A percentile compares a stretch with the other conserved stretches of the same genome.
Evolutionary conservation across 176 grass and related monocot species (phyloP).

Genomic region (Saccharum spontaneum): DNA sequence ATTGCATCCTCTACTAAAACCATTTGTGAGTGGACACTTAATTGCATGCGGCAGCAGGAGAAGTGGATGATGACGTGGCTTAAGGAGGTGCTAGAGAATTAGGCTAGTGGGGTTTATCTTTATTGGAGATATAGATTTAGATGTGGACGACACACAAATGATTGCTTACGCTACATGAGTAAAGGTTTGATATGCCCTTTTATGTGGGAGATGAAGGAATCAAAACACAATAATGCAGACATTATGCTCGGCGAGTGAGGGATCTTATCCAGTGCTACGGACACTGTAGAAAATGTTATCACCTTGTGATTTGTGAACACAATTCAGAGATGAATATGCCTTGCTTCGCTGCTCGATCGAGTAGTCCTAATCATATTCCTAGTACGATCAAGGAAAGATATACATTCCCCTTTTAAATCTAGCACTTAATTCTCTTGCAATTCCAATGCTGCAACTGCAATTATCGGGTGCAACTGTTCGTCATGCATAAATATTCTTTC

Average conservation of each 20-base stretch:
- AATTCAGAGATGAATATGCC: conserved; percentile 18
- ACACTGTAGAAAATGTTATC: background rate
- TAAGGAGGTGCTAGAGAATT: too few species aligned
- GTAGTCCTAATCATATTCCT: background rate
- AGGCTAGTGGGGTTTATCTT: too few species aligned
- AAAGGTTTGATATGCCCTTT: background rate
- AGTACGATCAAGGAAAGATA: background rate
- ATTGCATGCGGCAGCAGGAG: too few species aligned
- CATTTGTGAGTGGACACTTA: too few species aligned
- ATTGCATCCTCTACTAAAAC: too few species aligned
- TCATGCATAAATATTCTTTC: background rate
- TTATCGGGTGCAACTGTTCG: too few species aligned
- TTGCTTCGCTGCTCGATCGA: background rate
- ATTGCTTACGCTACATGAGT: background rate
- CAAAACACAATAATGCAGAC: background rate
- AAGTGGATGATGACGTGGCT: too few species aligned
- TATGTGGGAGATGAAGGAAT: background rate
- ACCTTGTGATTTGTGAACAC: background rate
- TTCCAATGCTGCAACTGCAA: too few species aligned
- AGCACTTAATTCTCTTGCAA: too few species aligned
- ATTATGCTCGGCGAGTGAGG: background rate
- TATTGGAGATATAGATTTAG: too few species aligned
- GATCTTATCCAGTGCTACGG: conserved; percentile 9
- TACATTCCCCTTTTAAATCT: background rate
- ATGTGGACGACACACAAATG: background rate